phyloP scores from a whole-genome alignment of 2,329 filamentous ascomycete species.

The Lasiodiplodia citricola region DNA sequence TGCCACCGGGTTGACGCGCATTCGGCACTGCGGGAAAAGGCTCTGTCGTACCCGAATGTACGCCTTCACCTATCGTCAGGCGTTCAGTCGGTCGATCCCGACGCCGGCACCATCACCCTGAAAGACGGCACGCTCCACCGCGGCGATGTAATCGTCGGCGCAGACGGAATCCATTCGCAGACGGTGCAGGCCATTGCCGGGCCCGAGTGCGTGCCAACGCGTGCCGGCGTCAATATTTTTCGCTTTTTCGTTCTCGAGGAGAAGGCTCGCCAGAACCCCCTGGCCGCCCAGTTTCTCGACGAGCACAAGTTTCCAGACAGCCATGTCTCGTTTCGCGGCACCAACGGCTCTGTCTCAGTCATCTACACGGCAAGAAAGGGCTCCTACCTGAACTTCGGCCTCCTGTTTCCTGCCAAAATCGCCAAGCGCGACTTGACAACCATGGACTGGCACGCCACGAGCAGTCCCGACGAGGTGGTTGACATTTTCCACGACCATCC shows the following conservation, averaged over 20 bases:
- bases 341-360: conserved; percentile 8
- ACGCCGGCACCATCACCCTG: conserved; percentile 10
- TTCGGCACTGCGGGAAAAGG: conserved; percentile 1
- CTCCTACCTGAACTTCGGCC: conserved; percentile 18
- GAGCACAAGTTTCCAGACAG: not conserved
- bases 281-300: conserved; percentile 11
- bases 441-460: conserved; percentile 19
- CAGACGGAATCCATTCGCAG: conserved; percentile 22
- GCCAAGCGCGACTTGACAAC: conserved; percentile 7
- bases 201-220: conserved; percentile 12
- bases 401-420: conserved; percentile 10
- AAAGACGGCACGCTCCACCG: not conserved
- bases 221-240: conserved; percentile 17
- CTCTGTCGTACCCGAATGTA: conserved; percentile 10
- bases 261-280: conserved; percentile 9
- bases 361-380: conserved; percentile 17
- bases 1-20: conserved; percentile 20
- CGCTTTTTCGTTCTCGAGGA: conserved; percentile 16
- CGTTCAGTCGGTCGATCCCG: conserved; percentile 10
- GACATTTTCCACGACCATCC: conserved; percentile 16
- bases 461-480: conserved; percentile 14
- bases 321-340: conserved; percentile 9
- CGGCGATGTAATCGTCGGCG: conserved; percentile 11
- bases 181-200: conserved; percentile 16
- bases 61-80: conserved; percentile 13